Evolutionary conservation across 306 rosid species (phyloP).

Genomic region (Crotalaria pallida): DNA sequence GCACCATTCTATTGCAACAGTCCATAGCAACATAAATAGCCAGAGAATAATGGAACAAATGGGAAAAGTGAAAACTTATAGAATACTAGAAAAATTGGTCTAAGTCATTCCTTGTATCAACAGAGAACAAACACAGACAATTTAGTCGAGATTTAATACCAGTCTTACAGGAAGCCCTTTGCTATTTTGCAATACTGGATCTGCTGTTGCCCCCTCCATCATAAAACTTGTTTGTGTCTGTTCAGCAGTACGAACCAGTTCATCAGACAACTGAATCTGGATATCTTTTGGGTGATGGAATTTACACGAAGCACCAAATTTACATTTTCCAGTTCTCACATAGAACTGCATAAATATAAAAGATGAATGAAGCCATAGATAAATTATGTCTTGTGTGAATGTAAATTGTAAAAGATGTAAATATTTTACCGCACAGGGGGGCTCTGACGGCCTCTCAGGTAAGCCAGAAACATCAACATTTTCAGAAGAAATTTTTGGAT

Average conservation of each 20-base stretch:
- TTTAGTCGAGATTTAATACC: conserved; percentile 41
- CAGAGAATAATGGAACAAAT: conserved; percentile 1
- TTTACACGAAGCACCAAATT: conserved; percentile 75
- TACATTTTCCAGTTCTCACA: conserved; percentile 88
- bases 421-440: conserved; percentile 78
- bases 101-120: neutral
- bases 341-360: conserved; percentile 60
- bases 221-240: conserved; percentile 29
- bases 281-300: conserved; percentile 92
- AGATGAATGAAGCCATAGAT: conserved; percentile 15
- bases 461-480: conserved; percentile 51
- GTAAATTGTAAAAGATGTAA: conserved; percentile 15
- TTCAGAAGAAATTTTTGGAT: conserved; percentile 69
- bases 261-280: conserved; percentile 48
- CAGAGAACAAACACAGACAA: conserved; percentile 7
- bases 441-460: conserved; percentile 89
- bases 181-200: conserved; percentile 58
- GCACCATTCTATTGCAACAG: neutral
- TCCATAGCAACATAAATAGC: conserved; percentile 7
- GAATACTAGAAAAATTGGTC: neutral
- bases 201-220: conserved; percentile 38
- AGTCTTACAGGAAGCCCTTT: conserved; percentile 94
- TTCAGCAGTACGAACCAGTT: conserved; percentile 39
- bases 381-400: conserved; percentile 11
- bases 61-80: neutral